Evolutionary conservation across 352 stramenopile genomes (phyloP), one percentile per base, ranked within the genome.

Genomic region (Pythium aquatile): DNA sequence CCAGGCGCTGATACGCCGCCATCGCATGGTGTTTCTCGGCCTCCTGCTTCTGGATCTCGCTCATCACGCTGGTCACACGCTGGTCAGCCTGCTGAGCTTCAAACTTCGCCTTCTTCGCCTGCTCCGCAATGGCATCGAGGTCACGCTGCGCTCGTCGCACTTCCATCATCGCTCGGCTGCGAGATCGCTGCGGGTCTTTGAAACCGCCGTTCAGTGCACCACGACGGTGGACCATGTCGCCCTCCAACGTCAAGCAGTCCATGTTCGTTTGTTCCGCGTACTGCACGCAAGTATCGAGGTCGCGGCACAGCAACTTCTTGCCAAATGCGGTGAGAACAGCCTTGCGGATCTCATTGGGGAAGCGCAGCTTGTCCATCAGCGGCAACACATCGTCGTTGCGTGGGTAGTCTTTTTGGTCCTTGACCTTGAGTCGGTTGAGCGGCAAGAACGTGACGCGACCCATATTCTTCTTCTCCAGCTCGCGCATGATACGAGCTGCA

Each of bases 201-300:
- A 96, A 99, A 8, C 98, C 98, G 61, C 98, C 98, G 24, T 98
- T 94, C 5, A 99, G 75, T n/a, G 92, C 96, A 74, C 98, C 98
- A 51, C 96, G 94, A 33, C 96, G 90, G 59, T 97, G 97, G 55
- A 98, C 97, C 76, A 99, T 89, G 71, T 99, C 97, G 49, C 98
- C 98, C 42, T 99, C 96, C 14, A 99, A 76, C 10, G 98, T 99
- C 48, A 99, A 86, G 54, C 96, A 98, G 79, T 99, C 97, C 90
- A 99, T 98, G 61, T 95, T 90, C 3, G 78, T 85, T 56, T 85
- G 74, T 72, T 93, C 74, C 7, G 78, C 76, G 48, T 92, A 95
- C 28, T 92, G 75, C 30, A 81, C 76, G 42, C 83, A 94, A 9
- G 94, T 87, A 33, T 98, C 96, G 29, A 98, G 73, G 68, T 98